Base-by-base conservation (phyloP, 768 basidiomycete genomes). In the Leccinum subtestaceum region DNA sequence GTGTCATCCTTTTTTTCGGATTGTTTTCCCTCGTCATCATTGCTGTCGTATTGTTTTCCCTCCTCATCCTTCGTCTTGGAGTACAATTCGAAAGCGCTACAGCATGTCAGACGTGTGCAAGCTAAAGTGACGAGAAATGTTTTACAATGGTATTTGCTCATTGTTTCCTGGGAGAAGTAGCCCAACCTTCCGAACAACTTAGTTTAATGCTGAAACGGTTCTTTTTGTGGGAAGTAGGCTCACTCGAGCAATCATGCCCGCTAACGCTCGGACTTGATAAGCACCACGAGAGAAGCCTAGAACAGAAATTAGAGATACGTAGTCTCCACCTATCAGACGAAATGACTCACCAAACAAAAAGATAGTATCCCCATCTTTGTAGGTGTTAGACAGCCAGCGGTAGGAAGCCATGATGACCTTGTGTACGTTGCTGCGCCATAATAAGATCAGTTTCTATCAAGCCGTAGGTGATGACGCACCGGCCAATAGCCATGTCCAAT, bases 231-330 rank as follows among this genome's bases (percentile, higher is more conserved):
- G 19, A 43, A 53, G 21, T 11, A 49, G n/a, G 3, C 70, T 53
- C 52, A 76, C 80, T 53, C 59, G 70, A n/a, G 75, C 55, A 17
- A 80, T 78, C 79, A 80, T 80, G 21, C 68, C 79, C 2, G 79
- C 76, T 45, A 80, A 51, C 1, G 69, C 74, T 29, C 79, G 73
- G 3, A 74, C 77, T 63, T 80, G 79, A 60, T 78, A 81, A 17
- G 78, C 80, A 7, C 79, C 79, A 13, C 80, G 77, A 1, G 80
- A 80, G 60, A 77, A 81, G 4, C 79, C 79, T 80, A 34, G 10
- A 32, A 27, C 7, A 15, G 4, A 50, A 12, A 29, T 69, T 13
- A 64, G 61, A 38, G n/a, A 34, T 34, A 34, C 1, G 10, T 21
- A 15, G 29, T 1, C 1, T 27, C 48, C 21, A 12, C 10, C 21